Evolutionary conservation across 2,329 filamentous ascomycete species (phyloP).

Genomic region (Fusarium pseudocircinatum): DNA sequence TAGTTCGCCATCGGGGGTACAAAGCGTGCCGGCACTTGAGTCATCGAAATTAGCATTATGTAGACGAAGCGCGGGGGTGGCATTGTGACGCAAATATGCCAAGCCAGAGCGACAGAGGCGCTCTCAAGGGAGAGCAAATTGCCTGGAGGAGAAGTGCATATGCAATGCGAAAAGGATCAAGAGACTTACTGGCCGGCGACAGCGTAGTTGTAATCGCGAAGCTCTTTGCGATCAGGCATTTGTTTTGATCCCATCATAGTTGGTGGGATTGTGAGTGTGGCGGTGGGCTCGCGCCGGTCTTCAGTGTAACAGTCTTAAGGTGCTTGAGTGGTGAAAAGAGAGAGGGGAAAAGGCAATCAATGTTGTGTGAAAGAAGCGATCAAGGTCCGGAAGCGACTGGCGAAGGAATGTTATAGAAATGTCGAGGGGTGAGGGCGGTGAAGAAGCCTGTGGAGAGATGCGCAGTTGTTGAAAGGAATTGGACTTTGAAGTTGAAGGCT

Average conservation of each 20-base stretch:
- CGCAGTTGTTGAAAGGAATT: conserved; percentile 27
- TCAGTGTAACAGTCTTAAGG: conserved; percentile 17
- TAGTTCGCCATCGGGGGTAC: conserved; percentile 81
- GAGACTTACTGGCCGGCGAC: conserved; percentile 84
- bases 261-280: conserved; percentile 20
- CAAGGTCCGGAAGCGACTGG: conserved; percentile 28
- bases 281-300: conserved; percentile 20
- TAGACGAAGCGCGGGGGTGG: conserved; percentile 2
- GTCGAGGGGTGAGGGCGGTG: conserved; percentile 18
- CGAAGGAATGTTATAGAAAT: conserved; percentile 14
- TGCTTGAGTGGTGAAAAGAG: not conserved
- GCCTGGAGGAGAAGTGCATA: not conserved
- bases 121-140: conserved; percentile 1
- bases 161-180: conserved; percentile 14
- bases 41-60: conserved; percentile 26
- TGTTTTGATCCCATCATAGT: conserved; percentile 44
- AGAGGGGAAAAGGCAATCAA: conserved; percentile 1
- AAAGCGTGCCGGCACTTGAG: conserved; percentile 86
- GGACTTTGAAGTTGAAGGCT: conserved; percentile 18
- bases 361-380: not conserved
- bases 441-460: conserved; percentile 15
- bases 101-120: conserved; percentile 1
- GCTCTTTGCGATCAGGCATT: conserved; percentile 67
- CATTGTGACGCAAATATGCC: conserved; percentile 26
- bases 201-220: conserved; percentile 77